Evolutionary conservation across 352 stramenopile species (phyloP).

Genomic region (Globisporangium middletonii): DNA sequence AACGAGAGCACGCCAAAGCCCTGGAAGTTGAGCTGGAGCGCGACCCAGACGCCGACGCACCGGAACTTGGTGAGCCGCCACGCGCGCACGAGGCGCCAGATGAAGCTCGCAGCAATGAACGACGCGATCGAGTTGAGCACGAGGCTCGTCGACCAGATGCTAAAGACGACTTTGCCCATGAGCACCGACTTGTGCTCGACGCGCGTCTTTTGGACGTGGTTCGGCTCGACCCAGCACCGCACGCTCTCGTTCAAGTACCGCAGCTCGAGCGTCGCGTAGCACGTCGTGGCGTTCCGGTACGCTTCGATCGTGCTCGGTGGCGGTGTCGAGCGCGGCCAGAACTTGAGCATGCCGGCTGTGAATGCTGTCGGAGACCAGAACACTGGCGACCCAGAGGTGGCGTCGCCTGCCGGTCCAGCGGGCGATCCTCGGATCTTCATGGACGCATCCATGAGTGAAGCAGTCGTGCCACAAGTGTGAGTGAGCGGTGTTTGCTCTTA

Average conservation of each 20-base stretch:
- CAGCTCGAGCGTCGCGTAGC: constrained; percentile 28
- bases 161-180: constrained; percentile 27
- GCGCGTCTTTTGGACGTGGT: constrained; percentile 14
- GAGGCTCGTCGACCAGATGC: constrained; percentile 35
- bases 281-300: constrained; percentile 24
- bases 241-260: constrained; percentile 29
- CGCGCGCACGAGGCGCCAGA: constrained; percentile 15
- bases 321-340: constrained; percentile 26
- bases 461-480: not conserved
- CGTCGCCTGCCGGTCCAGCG: constrained; percentile 7
- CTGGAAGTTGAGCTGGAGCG: constrained; percentile 30
- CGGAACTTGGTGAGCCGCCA: constrained; percentile 20
- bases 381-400: constrained; percentile 19
- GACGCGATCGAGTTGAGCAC: constrained; percentile 28
- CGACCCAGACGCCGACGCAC: constrained; percentile 24
- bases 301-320: constrained; percentile 25
- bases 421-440: constrained; percentile 14
- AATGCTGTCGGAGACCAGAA: constrained; percentile 24
- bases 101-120: constrained; percentile 20
- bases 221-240: constrained; percentile 33
- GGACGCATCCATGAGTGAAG: not conserved
- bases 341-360: constrained; percentile 15
- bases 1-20: constrained; percentile 27
- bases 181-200: constrained; percentile 18
- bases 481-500: not conserved